Evolutionary conservation across 345 rosid species (phyloP), one percentile per base, ranked within the genome.

Genomic region (Pseudoturritis turrita): DNA sequence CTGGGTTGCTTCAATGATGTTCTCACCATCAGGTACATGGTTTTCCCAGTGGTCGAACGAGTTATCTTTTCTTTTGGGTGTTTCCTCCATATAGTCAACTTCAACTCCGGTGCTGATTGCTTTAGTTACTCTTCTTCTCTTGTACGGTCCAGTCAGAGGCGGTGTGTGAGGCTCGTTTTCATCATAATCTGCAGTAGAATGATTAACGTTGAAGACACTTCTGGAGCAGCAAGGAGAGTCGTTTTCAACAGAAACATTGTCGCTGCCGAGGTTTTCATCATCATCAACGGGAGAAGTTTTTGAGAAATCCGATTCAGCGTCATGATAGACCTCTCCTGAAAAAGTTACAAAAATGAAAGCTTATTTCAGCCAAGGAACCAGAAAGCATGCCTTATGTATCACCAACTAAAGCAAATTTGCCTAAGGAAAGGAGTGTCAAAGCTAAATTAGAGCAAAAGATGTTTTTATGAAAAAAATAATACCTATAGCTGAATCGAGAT

Each of bases 311-410:
- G 78, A 83, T 81, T 90, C 78, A 23, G 96, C 95, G 71, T 96
- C 99, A 72, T 87, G 83, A 80, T 88, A 95, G 10, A 78, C 80
- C 44, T 95, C 97, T 47, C 94, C 99, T 95, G 82, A 63, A 69
- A 73, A 78, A 60, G 40, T 74, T 51, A 36, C 29, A 56, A 47
- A 26, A 56, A 31, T 65, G 31, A 43, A 45, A 65, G 70, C 33
- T 67, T 49, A 50, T 18, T 46, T 64, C 4, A 65, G 35, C 49
- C 9, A 64, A 15, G 36, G 31, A 25, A 18, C 33, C 49, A 54
- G 28, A 41, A 28, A 64, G 41, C 36, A 62, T 43, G 46, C 4
- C 15, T 15, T 39, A 52, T 18, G 33, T 44, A 10, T 43, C 39
- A 19, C 26, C 37, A 62, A 36, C 31, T 26, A 47, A 17, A 47